Percentiles rank a stretch among this genome's conserved stretches.
Conservation (phyloP, 805 yeast species). For the Saccharomyces paradoxus region DNA sequence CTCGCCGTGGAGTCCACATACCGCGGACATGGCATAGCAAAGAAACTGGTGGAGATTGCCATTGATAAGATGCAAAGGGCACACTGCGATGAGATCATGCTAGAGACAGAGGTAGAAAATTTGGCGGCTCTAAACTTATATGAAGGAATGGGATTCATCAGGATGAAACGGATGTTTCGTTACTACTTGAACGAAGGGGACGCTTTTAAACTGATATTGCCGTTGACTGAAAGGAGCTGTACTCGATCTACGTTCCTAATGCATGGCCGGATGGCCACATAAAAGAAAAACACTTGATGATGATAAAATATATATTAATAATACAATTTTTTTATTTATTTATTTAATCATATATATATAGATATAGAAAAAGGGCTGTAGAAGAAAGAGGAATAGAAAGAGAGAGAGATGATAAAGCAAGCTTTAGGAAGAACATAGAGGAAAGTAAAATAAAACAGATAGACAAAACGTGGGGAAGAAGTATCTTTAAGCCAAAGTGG, state of each 20-base stretch:
- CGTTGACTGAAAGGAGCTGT: constrained; percentile 56
- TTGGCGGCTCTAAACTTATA: constrained; percentile 59
- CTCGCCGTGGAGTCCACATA: constrained; percentile 66
- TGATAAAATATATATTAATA: background rate
- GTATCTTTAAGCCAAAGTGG: constrained; percentile 5
- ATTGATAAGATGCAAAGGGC: constrained; percentile 56
- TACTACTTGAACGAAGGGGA: constrained; percentile 91
- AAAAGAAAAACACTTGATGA: background rate
- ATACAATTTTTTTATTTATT: constrained; percentile 1
- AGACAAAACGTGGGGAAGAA: background rate
- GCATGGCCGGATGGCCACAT: background rate
- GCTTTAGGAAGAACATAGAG: background rate
- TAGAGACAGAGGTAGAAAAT: constrained; percentile 87
- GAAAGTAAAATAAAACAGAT: background rate
- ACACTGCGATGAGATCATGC: constrained; percentile 79
- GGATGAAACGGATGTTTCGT: constrained; percentile 68
- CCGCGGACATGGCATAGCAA: constrained; percentile 80
- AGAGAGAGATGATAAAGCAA: background rate
- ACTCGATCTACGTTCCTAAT: constrained; percentile 46
- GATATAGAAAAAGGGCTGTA: background rate
- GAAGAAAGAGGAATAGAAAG: background rate
- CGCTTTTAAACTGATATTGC: constrained; percentile 80
- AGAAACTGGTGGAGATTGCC: constrained; percentile 52
- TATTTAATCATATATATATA: background rate
- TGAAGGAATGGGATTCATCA: constrained; percentile 67